A percentile compares a stretch with the other conserved stretches of the same genome.
phyloP scores from a whole-genome alignment of 805 yeast genomes.

The Wickerhamiella musiphila region DNA sequence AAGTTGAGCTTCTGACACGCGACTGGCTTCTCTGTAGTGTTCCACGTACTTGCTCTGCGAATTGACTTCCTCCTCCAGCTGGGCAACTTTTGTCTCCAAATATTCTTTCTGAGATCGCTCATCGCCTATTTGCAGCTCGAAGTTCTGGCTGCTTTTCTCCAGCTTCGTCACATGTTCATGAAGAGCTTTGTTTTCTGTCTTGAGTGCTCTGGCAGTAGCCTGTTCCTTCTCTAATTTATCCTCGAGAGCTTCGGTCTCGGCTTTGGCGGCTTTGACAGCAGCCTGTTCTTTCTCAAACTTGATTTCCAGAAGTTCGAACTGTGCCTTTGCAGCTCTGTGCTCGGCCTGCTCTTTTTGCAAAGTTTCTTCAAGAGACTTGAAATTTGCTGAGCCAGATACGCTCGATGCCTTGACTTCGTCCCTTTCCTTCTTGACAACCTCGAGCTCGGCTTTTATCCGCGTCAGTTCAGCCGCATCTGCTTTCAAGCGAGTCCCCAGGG shows the following conservation, averaged over 20 bases:
- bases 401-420: too few relatives aligned
- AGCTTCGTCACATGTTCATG: conserved; percentile 22
- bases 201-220: conserved; percentile 19
- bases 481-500: conserved; percentile 29
- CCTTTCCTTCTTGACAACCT: conserved; percentile 1
- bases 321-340: conserved; percentile 2
- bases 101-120: conserved; percentile 9
- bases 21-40: conserved; percentile 13
- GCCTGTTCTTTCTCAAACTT: neutral
- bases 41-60: conserved; percentile 17
- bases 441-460: conserved; percentile 18
- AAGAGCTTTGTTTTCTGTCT: conserved; percentile 22
- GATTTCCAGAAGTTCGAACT: neutral
- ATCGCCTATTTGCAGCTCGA: conserved; percentile 21
- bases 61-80: conserved; percentile 19
- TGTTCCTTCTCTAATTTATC: conserved; percentile 3
- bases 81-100: conserved; percentile 13
- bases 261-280: neutral
- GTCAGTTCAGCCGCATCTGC: conserved; percentile 21
- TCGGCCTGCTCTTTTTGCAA: neutral
- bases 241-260: neutral
- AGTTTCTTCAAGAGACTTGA: conserved; percentile 1
- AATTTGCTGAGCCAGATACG: too few relatives aligned
- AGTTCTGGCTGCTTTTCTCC: conserved; percentile 24
- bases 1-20: conserved; percentile 12